These are phyloP conservation scores for Populus davidiana DNA, from an alignment of 345 rosid species.

Conservation along the genomic window DNA sequence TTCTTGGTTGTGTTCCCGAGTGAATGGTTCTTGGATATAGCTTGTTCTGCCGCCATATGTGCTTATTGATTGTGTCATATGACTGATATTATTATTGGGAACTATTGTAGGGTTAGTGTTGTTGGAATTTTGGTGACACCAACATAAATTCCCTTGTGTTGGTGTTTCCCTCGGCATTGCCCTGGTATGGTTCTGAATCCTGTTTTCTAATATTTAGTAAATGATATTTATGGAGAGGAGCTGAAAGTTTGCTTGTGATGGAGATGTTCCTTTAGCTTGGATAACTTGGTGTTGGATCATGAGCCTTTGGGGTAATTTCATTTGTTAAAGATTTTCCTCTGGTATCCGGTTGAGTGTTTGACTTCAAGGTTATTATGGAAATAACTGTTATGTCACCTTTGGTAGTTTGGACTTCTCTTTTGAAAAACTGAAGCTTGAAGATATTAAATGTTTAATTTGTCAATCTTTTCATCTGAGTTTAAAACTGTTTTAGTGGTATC, in stretches of 20 bases:
- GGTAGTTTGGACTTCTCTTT: not conserved
- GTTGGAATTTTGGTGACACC: slow-evolving; percentile 50
- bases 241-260: slow-evolving; percentile 18
- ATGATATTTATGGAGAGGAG: slow-evolving; percentile 27
- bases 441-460: not conserved
- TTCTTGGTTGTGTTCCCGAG: slow-evolving; percentile 16
- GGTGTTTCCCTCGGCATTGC: slow-evolving; percentile 49
- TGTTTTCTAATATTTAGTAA: slow-evolving; percentile 31
- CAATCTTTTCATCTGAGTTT: not conserved
- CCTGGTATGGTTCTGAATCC: slow-evolving; percentile 57
- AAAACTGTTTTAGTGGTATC: not conserved
- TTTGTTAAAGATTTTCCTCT: not conserved
- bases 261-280: slow-evolving; percentile 15
- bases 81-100: slow-evolving; percentile 45
- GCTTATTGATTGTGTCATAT: slow-evolving; percentile 24
- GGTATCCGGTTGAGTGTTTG: not conserved
- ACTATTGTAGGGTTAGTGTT: slow-evolving; percentile 65
- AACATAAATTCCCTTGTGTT: slow-evolving; percentile 53
- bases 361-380: not conserved
- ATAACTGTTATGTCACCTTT: not conserved
- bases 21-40: slow-evolving; percentile 22
- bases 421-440: not conserved
- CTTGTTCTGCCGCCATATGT: slow-evolving; percentile 22
- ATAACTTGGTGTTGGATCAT: slow-evolving; percentile 6
- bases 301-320: slow-evolving; percentile 8